Evolutionary conservation across 257 asterid genomes (phyloP).

Genomic region (Solanum medicagineum): DNA sequence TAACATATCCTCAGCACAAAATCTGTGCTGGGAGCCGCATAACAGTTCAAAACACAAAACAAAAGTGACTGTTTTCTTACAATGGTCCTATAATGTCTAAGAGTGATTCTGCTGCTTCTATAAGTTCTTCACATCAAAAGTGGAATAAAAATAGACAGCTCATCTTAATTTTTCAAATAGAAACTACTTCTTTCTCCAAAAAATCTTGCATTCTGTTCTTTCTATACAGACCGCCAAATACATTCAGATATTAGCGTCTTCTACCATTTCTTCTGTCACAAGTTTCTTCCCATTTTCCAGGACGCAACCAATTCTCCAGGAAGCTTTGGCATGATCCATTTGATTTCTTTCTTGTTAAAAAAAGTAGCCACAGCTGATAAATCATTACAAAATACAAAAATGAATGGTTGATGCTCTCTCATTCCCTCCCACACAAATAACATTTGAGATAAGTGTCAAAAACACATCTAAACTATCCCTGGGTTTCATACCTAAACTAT

Average conservation of each 20-base stretch:
- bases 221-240: not conserved
- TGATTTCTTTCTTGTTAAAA: not conserved
- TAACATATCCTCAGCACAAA: not conserved
- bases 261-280: not conserved
- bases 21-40: not conserved
- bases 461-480: too few relatives aligned
- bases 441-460: too few relatives aligned
- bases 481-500: too few relatives aligned
- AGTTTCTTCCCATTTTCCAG: not conserved
- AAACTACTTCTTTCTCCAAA: not conserved
- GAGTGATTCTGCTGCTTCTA: not conserved
- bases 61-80: not conserved
- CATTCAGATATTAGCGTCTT: not conserved
- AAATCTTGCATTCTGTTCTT: not conserved
- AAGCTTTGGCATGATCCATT: not conserved
- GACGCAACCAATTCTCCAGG: not conserved
- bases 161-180: not conserved
- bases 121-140: not conserved
- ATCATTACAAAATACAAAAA: not conserved
- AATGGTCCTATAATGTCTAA: not conserved
- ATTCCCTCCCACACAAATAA: not conserved
- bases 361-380: not conserved
- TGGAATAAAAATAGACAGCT: not conserved
- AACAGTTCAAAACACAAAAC: not conserved
- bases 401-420: not conserved